Evolutionary conservation across 371 early-diverging fungal species (phyloP), one percentile per base, ranked within the genome.

Genomic region (Dichotomocladium elegans): DNA sequence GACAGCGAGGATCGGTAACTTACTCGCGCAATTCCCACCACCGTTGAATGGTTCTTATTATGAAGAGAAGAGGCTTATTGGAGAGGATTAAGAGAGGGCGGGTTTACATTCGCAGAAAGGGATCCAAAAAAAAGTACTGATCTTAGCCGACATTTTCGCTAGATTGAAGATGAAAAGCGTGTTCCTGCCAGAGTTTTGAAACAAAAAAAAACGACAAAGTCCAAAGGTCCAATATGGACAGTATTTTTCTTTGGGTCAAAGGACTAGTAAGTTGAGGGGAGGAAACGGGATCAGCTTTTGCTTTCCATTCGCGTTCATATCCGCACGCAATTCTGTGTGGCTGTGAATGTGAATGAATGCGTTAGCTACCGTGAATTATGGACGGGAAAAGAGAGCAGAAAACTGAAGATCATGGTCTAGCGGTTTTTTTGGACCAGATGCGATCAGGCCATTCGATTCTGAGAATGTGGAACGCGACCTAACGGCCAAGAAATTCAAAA

Each of bases 231-330:
- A 25, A 59, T 80, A 35, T 78, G 78, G 72, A 79, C 84, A 7
- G 87, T 88, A 15, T 79, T 74, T 53, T 88, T 86, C 51, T 87
- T 70, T 66, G 89, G 87, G 19, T 78, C 87, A n/a, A 66, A 68
- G 56, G 85, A 88, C 63, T 88, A 86, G 86, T 86, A 81, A 71
- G 85, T 80, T n/a, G n/a, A n/a, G n/a, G n/a, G n/a, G n/a, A n/a
- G n/a, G n/a, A n/a, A n/a, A n/a, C n/a, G n/a, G n/a, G n/a, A n/a
- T n/a, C n/a, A n/a, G n/a, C n/a, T n/a, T n/a, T n/a, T n/a, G n/a
- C n/a, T n/a, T n/a, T n/a, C n/a, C n/a, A n/a, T n/a, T n/a, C n/a
- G n/a, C n/a, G n/a, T n/a, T n/a, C n/a, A n/a, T n/a, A n/a, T n/a
- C n/a, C n/a, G n/a, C n/a, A n/a, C n/a, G n/a, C n/a, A n/a, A n/a